Conservation (phyloP, 2,329 filamentous ascomycete genomes). For the Dothideomycetes sp. region DNA sequence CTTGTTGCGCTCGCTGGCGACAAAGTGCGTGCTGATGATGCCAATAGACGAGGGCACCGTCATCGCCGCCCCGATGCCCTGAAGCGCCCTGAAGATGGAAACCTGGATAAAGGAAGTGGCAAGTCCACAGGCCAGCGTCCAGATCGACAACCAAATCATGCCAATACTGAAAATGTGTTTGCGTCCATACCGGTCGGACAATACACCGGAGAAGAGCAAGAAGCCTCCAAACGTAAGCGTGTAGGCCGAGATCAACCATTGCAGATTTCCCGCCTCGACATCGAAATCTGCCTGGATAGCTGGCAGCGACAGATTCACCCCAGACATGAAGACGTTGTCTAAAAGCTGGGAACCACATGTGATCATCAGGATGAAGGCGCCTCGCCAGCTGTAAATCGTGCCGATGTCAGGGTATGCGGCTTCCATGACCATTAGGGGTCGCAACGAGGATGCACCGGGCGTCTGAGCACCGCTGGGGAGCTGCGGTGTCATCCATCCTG, state of each 20-base stretch:
- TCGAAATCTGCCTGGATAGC: conserved; percentile 29
- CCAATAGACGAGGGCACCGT: conserved; percentile 36
- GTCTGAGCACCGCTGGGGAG: conserved; percentile 3
- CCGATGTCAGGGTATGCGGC: conserved; percentile 22
- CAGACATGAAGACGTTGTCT: conserved; percentile 32
- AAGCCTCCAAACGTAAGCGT: conserved; percentile 29
- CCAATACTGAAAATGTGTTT: conserved; percentile 29
- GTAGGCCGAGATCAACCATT: conserved; percentile 33
- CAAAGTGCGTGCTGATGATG: conserved; percentile 30
- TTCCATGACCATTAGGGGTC: background rate
- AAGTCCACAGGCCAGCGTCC: conserved; percentile 17
- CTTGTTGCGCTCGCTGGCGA: conserved; percentile 35
- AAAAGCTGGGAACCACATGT: conserved; percentile 33
- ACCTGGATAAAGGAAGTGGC: conserved; percentile 32
- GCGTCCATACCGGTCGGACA: conserved; percentile 26
- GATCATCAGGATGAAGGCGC: conserved; percentile 26
- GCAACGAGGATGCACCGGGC: background rate
- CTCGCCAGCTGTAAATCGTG: conserved; percentile 26
- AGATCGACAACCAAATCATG: conserved; percentile 18
- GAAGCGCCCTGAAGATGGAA: conserved; percentile 33
- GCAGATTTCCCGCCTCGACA: conserved; percentile 24
- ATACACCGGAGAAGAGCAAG: conserved; percentile 19
- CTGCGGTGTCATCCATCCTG: conserved; percentile 5
- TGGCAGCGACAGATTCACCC: conserved; percentile 28
- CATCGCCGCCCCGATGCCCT: conserved; percentile 36